Percentiles rank a stretch among this genome's conserved stretches.
These are phyloP conservation scores for Pluteus cervinus DNA, from an alignment of 768 basidiomycete genomes.

Conservation along the genomic window DNA sequence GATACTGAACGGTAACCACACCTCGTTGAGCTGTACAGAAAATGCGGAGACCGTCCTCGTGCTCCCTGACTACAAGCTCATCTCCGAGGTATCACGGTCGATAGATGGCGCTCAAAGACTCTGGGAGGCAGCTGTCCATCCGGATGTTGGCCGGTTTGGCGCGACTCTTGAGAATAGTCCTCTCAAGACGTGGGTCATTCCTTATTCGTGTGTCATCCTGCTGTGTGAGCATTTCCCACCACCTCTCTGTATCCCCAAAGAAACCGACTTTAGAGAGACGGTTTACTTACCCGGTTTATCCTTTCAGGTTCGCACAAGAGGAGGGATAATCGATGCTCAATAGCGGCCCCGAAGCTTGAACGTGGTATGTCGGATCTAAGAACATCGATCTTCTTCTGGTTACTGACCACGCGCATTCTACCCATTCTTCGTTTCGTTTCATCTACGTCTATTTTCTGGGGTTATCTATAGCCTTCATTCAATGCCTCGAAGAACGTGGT, in stretches of 20 bases:
- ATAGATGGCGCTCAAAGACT: conserved; percentile 61
- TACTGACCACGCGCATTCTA: too few relatives aligned
- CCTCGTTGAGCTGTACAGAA: conserved; percentile 58
- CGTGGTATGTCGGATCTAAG: conserved; percentile 58
- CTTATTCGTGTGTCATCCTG: conserved; percentile 86
- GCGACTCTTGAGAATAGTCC: conserved; percentile 34
- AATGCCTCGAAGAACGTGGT: conserved; percentile 55
- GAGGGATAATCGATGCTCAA: conserved; percentile 86
- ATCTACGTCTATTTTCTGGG: conserved; percentile 9
- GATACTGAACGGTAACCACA: conserved; percentile 81
- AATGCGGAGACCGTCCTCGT: conserved; percentile 76
- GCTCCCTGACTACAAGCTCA: conserved; percentile 87
- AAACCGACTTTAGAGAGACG: conserved; percentile 5
- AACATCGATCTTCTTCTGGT: too few relatives aligned
- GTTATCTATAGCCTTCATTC: conserved; percentile 50
- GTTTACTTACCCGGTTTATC: conserved; percentile 12
- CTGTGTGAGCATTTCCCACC: conserved; percentile 57
- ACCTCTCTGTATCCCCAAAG: conserved; percentile 6
- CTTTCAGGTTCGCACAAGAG: conserved; percentile 84
- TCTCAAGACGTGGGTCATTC: conserved; percentile 72
- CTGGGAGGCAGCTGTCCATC: conserved; percentile 60
- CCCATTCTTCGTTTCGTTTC: conserved; percentile 10
- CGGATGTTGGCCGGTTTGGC: conserved; percentile 45
- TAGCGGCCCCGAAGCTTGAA: conserved; percentile 81
- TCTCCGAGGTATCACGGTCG: conserved; percentile 65